Evolutionary conservation across 2,329 filamentous ascomycete species (phyloP).

Genomic region (Ilyonectria destructans): DNA sequence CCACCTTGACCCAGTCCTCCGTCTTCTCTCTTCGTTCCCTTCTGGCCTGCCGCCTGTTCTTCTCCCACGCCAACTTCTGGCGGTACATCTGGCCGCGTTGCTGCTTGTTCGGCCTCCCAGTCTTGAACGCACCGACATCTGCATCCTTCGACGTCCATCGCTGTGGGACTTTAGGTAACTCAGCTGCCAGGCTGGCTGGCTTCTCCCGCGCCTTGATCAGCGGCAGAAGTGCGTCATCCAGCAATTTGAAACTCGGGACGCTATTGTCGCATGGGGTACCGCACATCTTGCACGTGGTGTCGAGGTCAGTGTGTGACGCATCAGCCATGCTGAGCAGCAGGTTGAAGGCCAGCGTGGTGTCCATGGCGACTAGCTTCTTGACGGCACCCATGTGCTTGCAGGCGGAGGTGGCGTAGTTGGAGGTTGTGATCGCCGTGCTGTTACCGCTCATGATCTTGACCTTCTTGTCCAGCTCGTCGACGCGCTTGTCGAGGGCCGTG

Average conservation of each 20-base stretch:
- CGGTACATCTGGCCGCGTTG: slow-evolving; percentile 7
- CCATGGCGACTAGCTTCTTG: slow-evolving; percentile 3
- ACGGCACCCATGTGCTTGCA: slow-evolving; percentile 10
- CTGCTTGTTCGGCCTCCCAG: slow-evolving; percentile 5
- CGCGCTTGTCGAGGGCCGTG: slow-evolving; percentile 7
- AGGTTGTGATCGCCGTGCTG: slow-evolving; percentile 6
- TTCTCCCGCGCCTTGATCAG: slow-evolving; percentile 2
- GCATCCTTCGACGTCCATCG: too few relatives aligned
- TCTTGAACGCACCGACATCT: neutral
- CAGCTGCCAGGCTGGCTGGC: neutral
- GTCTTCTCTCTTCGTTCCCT: slow-evolving; percentile 13
- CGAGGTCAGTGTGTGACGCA: slow-evolving; percentile 13
- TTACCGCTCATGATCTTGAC: slow-evolving; percentile 8
- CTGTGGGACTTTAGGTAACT: slow-evolving; percentile 3
- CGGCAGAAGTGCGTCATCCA: slow-evolving; percentile 7
- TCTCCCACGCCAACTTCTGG: slow-evolving; percentile 8
- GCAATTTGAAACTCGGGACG: slow-evolving; percentile 6
- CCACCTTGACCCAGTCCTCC: slow-evolving; percentile 13
- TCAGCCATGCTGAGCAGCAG: slow-evolving; percentile 11
- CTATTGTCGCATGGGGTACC: slow-evolving; percentile 5
- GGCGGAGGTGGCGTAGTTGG: neutral
- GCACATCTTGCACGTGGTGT: slow-evolving; percentile 8
- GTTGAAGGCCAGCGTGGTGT: slow-evolving; percentile 10
- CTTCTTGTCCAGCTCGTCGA: slow-evolving; percentile 8
- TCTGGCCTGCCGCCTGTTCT: slow-evolving; percentile 14